A percentile compares a stretch with the other conserved stretches of the same genome.
These are phyloP conservation scores for Colletotrichum gloeosporioides DNA, from an alignment of 2,329 filamentous ascomycete genomes.

Conservation along the genomic window DNA sequence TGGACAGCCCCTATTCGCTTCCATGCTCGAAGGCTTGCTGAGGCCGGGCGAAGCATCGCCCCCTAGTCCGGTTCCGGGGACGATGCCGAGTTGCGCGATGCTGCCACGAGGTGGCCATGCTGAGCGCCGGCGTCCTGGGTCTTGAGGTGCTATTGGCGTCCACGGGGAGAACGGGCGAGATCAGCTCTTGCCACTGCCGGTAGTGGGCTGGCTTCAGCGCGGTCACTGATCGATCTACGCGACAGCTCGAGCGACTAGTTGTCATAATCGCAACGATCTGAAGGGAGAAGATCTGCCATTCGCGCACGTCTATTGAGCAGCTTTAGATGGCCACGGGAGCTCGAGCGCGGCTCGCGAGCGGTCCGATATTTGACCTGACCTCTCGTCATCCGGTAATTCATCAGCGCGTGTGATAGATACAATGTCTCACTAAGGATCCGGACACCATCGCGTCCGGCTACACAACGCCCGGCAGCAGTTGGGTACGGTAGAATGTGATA, in stretches of 20 bases:
- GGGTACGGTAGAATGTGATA: not conserved
- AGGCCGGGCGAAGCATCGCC: not conserved
- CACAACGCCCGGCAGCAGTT: not conserved
- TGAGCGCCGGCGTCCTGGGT: not conserved
- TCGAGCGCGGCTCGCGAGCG: not conserved
- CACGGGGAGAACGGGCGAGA: not conserved
- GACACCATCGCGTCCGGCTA: not conserved
- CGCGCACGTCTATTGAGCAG: not conserved
- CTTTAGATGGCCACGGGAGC: not conserved
- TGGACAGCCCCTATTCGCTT: not conserved
- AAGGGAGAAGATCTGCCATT: not conserved
- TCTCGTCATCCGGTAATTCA: not conserved
- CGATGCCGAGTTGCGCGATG: not conserved
- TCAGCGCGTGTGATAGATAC: not conserved
- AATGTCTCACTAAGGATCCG: not conserved
- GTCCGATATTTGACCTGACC: not conserved
- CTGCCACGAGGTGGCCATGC: conserved; percentile 20
- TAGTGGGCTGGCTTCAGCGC: not conserved
- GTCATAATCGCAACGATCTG: not conserved
- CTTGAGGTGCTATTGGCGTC: not conserved
- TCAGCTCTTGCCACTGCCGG: not conserved
- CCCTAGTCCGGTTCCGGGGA: conserved; percentile 3
- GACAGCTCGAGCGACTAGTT: not conserved
- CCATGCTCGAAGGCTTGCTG: conserved; percentile 4
- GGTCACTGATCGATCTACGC: not conserved